phyloP scores from a whole-genome alignment of 78 protist genomes.

The Ministeria vibrans region DNA sequence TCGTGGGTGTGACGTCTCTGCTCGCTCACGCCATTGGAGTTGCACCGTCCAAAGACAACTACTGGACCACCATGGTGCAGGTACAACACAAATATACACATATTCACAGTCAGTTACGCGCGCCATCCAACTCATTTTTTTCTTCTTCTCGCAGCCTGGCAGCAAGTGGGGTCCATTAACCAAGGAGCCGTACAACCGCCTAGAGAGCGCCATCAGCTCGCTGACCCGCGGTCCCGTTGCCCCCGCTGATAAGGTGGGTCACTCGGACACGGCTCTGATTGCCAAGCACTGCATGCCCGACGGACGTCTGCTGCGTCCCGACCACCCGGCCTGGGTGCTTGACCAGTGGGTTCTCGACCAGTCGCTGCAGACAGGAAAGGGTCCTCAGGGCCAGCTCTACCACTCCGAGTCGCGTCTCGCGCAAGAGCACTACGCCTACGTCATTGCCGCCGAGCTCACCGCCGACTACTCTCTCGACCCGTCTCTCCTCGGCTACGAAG shows the following conservation, averaged over 20 bases:
- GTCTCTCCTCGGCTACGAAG: background rate
- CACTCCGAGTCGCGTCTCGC: background rate
- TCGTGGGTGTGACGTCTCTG: conserved; percentile 23
- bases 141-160: no score
- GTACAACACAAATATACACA: background rate
- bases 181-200: background rate
- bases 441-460: background rate
- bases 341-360: background rate
- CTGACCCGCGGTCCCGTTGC: conserved; percentile 32
- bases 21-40: conserved; percentile 40
- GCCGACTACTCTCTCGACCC: background rate
- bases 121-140: no score
- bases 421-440: background rate
- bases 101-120: no score
- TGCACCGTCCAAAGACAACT: conserved; percentile 44
- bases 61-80: conserved; percentile 18
- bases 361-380: no score
- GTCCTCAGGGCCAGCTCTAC: background rate
- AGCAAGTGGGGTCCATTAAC: no score
- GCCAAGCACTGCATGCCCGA: background rate
- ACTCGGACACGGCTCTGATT: conserved; percentile 14
- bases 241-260: conserved; percentile 17
- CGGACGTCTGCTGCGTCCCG: conserved; percentile 26
- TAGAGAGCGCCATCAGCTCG: conserved; percentile 23
- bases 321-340: background rate